Conservation (phyloP, 805 yeast species). For the Ogataea pilisensis region DNA sequence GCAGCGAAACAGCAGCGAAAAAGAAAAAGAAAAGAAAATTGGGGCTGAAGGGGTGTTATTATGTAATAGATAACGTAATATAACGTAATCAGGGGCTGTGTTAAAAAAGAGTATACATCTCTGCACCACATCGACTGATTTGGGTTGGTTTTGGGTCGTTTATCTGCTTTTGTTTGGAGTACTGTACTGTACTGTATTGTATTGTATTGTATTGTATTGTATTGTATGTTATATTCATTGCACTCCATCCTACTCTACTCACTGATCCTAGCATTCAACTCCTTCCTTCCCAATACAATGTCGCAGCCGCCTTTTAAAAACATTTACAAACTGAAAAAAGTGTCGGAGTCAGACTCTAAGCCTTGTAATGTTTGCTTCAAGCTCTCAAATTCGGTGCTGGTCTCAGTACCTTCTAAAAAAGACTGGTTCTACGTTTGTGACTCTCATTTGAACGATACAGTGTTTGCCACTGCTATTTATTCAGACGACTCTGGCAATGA, state of each 20-base stretch:
- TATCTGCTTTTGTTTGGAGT: too few species aligned
- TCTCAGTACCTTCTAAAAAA: conserved; percentile 32
- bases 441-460: conserved; percentile 42
- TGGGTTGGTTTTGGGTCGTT: too few species aligned
- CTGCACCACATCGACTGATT: too few species aligned
- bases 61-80: too few species aligned
- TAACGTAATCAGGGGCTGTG: too few species aligned
- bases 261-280: background rate
- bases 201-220: too few species aligned
- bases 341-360: conserved; percentile 37
- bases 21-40: too few species aligned
- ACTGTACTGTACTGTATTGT: too few species aligned
- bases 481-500: conserved; percentile 18
- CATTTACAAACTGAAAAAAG: conserved; percentile 38
- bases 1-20: background rate
- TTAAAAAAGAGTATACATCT: too few species aligned
- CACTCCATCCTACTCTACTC: too few species aligned
- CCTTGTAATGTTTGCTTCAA: conserved; percentile 51
- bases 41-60: too few species aligned
- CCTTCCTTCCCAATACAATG: conserved; percentile 1
- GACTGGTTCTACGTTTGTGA: conserved; percentile 54
- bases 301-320: conserved; percentile 25
- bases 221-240: too few species aligned
- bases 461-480: conserved; percentile 37
- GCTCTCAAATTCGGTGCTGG: conserved; percentile 41